phyloP scores from a whole-genome alignment of 768 basidiomycete species.

The Lactarius psammicola region DNA sequence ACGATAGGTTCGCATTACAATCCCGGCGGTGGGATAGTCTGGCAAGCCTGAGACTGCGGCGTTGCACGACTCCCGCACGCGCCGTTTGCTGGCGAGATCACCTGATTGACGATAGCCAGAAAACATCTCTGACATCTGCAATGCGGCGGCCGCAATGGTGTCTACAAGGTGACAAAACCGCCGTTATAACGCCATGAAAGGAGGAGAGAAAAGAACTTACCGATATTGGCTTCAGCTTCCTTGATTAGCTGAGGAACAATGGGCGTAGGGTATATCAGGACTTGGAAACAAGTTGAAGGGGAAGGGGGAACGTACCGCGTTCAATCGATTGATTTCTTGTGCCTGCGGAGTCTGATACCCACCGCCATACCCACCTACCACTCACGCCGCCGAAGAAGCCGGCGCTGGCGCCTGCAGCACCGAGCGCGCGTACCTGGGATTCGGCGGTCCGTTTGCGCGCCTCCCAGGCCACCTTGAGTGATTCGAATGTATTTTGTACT shows the following conservation, averaged over 20 bases:
- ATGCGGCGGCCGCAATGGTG: slow-evolving; percentile 63
- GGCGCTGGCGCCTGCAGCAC: slow-evolving; percentile 31
- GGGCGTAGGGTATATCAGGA: background rate
- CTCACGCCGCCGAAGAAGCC: slow-evolving; percentile 37
- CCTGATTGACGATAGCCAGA: slow-evolving; percentile 70
- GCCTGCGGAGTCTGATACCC: slow-evolving; percentile 22
- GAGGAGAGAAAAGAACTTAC: slow-evolving; percentile 37
- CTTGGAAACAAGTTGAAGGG: no score
- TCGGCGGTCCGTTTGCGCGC: slow-evolving; percentile 55
- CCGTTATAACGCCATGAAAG: background rate
- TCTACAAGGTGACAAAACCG: slow-evolving; percentile 39
- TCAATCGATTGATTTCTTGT: slow-evolving; percentile 54
- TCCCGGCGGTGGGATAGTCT: slow-evolving; percentile 60
- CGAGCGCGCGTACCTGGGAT: slow-evolving; percentile 44
- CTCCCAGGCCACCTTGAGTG: slow-evolving; percentile 66
- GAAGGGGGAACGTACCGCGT: slow-evolving; percentile 46
- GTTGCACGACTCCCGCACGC: slow-evolving; percentile 77
- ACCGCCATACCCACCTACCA: slow-evolving; percentile 31
- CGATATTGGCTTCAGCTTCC: slow-evolving; percentile 53
- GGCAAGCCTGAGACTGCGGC: slow-evolving; percentile 70
- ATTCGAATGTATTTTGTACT: slow-evolving; percentile 57
- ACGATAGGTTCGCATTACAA: slow-evolving; percentile 26
- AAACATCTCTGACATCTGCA: slow-evolving; percentile 77
- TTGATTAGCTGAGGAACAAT: slow-evolving; percentile 45
- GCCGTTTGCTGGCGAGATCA: slow-evolving; percentile 66